These are phyloP conservation scores for Aspergillus quadrilineatus DNA, from an alignment of 2,329 filamentous ascomycete genomes.

Conservation along the genomic window DNA sequence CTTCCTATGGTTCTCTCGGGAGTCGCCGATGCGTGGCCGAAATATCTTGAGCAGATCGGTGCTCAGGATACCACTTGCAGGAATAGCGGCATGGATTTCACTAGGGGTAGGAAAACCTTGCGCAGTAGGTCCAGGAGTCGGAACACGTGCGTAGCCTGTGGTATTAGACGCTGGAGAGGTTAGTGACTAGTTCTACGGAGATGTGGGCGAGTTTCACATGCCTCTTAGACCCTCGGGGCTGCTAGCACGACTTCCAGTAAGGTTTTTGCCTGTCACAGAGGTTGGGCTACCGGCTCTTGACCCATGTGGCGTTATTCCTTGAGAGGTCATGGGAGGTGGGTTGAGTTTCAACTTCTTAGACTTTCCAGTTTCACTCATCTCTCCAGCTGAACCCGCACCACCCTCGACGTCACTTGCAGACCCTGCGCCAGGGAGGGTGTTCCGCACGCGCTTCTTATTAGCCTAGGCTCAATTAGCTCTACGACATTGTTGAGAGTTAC, in stretches of 20 bases:
- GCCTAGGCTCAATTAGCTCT: conserved; percentile 33
- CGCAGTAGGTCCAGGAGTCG: conserved; percentile 30
- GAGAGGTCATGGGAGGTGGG: conserved; percentile 40
- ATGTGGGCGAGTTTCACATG: conserved; percentile 14
- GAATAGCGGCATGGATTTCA: conserved; percentile 50
- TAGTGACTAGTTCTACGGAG: background rate
- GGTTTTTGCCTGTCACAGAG: conserved; percentile 27
- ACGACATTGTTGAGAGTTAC: background rate
- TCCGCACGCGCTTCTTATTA: conserved; percentile 53
- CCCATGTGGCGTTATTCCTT: conserved; percentile 46
- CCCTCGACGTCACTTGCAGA: conserved; percentile 59
- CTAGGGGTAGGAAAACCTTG: conserved; percentile 45
- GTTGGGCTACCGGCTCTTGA: conserved; percentile 51
- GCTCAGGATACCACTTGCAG: conserved; percentile 45
- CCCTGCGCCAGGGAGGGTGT: conserved; percentile 35
- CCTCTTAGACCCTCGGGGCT: conserved; percentile 40
- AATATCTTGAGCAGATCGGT: conserved; percentile 46
- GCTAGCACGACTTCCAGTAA: conserved; percentile 39
- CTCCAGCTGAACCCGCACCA: conserved; percentile 48
- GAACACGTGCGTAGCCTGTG: conserved; percentile 29
- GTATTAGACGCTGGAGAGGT: background rate
- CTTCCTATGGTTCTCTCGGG: conserved; percentile 41
- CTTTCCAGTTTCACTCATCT: conserved; percentile 47
- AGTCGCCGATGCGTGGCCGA: conserved; percentile 43
- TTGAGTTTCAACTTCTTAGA: conserved; percentile 51